Evolutionary conservation across 257 asterid genomes (phyloP).

Genomic region (Penstemon newberryi): DNA sequence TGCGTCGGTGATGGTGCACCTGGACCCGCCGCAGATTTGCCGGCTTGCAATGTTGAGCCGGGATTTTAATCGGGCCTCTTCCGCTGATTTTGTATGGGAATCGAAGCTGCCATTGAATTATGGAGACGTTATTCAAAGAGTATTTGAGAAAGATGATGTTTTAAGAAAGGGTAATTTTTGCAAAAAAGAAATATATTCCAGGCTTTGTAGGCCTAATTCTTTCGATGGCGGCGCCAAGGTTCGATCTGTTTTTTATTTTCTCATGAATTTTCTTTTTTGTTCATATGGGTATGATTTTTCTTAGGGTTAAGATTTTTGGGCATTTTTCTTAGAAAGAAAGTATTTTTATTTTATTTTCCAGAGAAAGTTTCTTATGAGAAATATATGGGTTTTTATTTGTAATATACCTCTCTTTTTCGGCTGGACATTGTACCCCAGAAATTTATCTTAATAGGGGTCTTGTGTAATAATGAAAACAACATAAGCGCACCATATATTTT

Average conservation of each 20-base stretch:
- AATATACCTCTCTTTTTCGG: no score
- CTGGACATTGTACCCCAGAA: no score
- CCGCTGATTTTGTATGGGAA: conserved; percentile 88
- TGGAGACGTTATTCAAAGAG: conserved; percentile 53
- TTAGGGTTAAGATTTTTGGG: no score
- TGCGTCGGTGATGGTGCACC: conserved; percentile 63
- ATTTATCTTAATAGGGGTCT: no score
- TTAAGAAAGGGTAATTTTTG: conserved; percentile 35
- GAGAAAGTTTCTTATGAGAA: no score
- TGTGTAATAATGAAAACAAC: no score
- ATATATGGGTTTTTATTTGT: no score
- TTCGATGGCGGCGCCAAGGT: conserved; percentile 86
- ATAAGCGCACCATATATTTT: no score
- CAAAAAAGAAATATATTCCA: conserved; percentile 57
- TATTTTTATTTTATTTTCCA: no score
- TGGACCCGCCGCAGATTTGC: conserved; percentile 87
- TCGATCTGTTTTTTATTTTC: background rate
- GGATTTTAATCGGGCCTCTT: conserved; percentile 75
- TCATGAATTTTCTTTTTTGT: no score
- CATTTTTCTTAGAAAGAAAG: no score
- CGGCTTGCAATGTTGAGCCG: conserved; percentile 60
- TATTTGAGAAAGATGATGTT: conserved; percentile 37
- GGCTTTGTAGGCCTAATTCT: conserved; percentile 55
- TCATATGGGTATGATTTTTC: no score
- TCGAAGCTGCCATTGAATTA: conserved; percentile 73